Conservation (phyloP, 108 stramenopile species). For the Skeletonema tropicum region DNA sequence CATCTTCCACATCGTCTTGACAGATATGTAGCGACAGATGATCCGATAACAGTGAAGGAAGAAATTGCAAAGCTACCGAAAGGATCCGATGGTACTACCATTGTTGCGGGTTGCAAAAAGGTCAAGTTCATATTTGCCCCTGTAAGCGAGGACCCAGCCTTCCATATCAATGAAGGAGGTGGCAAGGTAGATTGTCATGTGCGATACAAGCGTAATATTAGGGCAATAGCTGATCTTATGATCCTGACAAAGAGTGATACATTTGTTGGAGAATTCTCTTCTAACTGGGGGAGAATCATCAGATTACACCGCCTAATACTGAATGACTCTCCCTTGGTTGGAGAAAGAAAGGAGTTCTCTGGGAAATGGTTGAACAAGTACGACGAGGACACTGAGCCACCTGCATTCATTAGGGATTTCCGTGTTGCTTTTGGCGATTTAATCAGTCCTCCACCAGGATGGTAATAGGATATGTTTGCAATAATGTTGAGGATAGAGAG, state of each 20-base stretch:
- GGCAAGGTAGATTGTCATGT: neutral
- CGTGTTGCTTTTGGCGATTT: neutral
- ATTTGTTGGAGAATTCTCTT: neutral
- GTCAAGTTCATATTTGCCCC: constrained; percentile 2
- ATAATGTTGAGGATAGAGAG: neutral
- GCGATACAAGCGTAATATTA: neutral
- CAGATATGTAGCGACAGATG: constrained; percentile 42
- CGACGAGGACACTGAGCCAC: neutral
- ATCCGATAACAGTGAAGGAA: constrained; percentile 15
- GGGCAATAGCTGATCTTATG: neutral
- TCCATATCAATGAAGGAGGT: constrained; percentile 1
- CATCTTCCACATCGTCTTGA: neutral
- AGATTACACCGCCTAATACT: neutral
- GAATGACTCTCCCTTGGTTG: neutral
- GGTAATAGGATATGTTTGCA: neutral
- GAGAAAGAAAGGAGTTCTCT: neutral
- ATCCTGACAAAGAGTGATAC: neutral
- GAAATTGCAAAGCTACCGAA: constrained; percentile 47
- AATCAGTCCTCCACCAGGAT: neutral
- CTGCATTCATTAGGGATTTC: neutral
- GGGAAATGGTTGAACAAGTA: neutral
- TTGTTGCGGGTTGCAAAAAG: constrained; percentile 5
- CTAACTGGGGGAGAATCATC: constrained; percentile 8
- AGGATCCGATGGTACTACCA: constrained; percentile 1
- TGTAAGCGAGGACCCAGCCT: neutral